A percentile compares a stretch with the other conserved stretches of the same genome.
phyloP scores from a whole-genome alignment of 192 early-diverging fungal genomes.

The Podila minutissima region DNA sequence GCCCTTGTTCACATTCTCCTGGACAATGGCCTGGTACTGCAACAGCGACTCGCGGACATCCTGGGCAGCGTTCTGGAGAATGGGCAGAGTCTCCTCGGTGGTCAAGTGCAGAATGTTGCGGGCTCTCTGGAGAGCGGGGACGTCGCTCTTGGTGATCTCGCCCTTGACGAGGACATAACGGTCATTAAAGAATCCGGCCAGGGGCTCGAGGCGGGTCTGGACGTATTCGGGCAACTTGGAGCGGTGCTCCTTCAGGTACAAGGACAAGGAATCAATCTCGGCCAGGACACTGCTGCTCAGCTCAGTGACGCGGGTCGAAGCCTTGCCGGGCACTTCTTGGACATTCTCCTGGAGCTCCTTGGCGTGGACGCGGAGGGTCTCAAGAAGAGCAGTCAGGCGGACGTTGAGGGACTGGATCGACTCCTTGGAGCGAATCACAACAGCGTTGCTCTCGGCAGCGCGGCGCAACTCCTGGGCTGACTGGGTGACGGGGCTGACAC shows the following conservation, averaged over 20 bases:
- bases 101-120: constrained; percentile 60
- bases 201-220: constrained; percentile 54
- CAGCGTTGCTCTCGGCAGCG: constrained; percentile 37
- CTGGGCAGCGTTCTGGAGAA: constrained; percentile 53
- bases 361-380: constrained; percentile 25
- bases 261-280: constrained; percentile 51
- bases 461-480: constrained; percentile 26
- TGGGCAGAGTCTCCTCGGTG: constrained; percentile 58
- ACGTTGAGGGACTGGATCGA: constrained; percentile 32
- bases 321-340: constrained; percentile 21
- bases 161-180: constrained; percentile 58
- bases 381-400: constrained; percentile 24
- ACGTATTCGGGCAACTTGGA: constrained; percentile 53
- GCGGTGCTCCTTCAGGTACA: constrained; percentile 55
- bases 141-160: constrained; percentile 56
- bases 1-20: constrained; percentile 36
- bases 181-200: constrained; percentile 56
- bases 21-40: constrained; percentile 41
- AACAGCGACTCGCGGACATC: constrained; percentile 51
- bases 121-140: constrained; percentile 62
- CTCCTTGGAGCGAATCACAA: constrained; percentile 46
- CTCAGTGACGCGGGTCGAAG: constrained; percentile 25
- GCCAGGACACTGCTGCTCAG: constrained; percentile 32
- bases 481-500: constrained; percentile 30
- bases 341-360: constrained; percentile 46